A percentile compares a stretch with the other conserved stretches of the same genome.
Conservation (phyloP, 1,139 yeast genomes). For the Geotrichum reessii region DNA sequence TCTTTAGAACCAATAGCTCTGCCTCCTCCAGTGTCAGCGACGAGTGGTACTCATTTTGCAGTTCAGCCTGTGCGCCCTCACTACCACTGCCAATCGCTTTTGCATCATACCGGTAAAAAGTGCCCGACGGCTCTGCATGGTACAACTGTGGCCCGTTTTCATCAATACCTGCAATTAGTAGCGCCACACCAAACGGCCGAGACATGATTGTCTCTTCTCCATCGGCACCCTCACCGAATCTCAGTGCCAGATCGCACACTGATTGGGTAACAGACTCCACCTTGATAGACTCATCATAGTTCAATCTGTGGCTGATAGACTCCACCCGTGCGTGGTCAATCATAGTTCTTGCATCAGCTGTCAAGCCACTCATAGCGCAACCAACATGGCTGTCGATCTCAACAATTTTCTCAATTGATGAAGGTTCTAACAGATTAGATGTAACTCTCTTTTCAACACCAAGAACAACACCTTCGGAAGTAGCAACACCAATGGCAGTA, state of each 20-base stretch:
- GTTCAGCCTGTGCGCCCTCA: conserved; percentile 97
- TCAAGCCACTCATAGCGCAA: conserved; percentile 97
- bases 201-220: conserved; percentile 98
- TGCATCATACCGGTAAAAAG: conserved; percentile 95
- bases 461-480: conserved; percentile 92
- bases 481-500: conserved; percentile 94
- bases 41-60: conserved; percentile 94
- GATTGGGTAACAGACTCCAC: conserved; percentile 94
- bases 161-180: conserved; percentile 91
- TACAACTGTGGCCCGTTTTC: conserved; percentile 92
- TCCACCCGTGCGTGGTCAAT: conserved; percentile 96
- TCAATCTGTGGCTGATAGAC: conserved; percentile 76
- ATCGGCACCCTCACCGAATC: conserved; percentile 98
- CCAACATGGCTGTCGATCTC: conserved; percentile 94
- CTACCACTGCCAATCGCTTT: conserved; percentile 98
- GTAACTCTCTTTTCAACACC: conserved; percentile 98
- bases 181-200: conserved; percentile 97
- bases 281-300: conserved; percentile 87
- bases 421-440: conserved; percentile 81
- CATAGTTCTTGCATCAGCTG: conserved; percentile 98
- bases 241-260: conserved; percentile 91
- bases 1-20: conserved; percentile 80
- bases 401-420: conserved; percentile 91
- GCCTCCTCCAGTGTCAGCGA: conserved; percentile 93
- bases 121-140: conserved; percentile 99